Base-by-base conservation (phyloP, 2,329 filamentous ascomycete species). In the Apiospora aurea region DNA sequence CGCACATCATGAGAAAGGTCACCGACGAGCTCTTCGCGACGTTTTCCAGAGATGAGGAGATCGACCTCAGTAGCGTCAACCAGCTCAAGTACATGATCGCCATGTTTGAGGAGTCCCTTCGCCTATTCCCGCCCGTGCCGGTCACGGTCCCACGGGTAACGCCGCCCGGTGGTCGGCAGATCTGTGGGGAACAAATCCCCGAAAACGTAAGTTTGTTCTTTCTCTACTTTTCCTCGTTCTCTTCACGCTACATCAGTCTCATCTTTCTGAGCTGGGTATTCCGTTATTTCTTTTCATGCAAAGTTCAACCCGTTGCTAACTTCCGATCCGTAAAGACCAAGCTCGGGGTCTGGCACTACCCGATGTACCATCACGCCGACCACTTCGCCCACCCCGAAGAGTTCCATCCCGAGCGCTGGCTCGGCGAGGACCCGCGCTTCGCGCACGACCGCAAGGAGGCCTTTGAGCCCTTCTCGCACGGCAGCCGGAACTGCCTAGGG, bases 51-150 rank as follows among this genome's bases (percentile, higher is more conserved):
- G 79, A 82, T 29, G 77, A 81, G 0, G 81, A 85, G 26, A 85
- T 85, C 68, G 79, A 75, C 16, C 72, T 82, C 18, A 75, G 74
- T 16, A 78, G 77, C 7, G 77, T 81, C 4, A 72, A 74, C 44
- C 73, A 74, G 47, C 74, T 84, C 0, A 70, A 74, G 5, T 85
- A 85, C 70, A 79, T 85, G 74, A 72, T 80, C 10, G 84, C 84
- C 14, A 79, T 77, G 61, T 75, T 86, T 8, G 79, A 85, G 8
- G 84, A 86, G 75, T 74, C 78, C 7, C 71, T 86, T 26, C 80
- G 84, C 38, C 74, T 81, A 41, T 85, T 84, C 66, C 83, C 84
- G 5, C 77, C 77, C 6, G 73, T 76, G 2, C 72, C 76, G 1
- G 70, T 44, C 5, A 73, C 73, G 7, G 44, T 76, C 21, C 77